Base-by-base conservation (phyloP, 2,329 filamentous ascomycete species). In the Beauveria sp. region DNA sequence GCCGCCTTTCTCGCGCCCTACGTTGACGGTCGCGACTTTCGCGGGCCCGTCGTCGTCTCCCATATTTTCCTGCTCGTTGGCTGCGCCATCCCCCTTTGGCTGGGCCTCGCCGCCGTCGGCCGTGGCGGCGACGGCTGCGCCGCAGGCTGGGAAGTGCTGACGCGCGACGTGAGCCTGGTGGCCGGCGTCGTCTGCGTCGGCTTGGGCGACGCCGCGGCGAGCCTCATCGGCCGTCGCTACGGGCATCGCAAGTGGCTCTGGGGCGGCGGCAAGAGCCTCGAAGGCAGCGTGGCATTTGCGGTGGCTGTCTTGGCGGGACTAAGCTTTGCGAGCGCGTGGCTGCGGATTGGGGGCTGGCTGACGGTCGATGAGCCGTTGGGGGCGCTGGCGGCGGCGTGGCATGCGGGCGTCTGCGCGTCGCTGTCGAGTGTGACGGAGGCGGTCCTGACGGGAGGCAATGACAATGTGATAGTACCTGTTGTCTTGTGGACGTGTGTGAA, bases 11-110 rank as follows among this genome's bases (percentile, higher is more conserved):
- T 99, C 3, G 89, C 91, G 0, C 95, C 95, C 0, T 99, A 97
- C 69, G 92, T 97, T 3, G 95, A 99, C 68, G 95, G 95, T 1
- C 82, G 95, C 65, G 95, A 99, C 72, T 85, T 98, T 60, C 86
- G 93, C 38, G 95, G 95, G 0, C 95, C 95, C 0, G 93, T 99
- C 31, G 93, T 99, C 49, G 89, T 99, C 58, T 96, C 90, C 0
- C 95, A 98, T 72, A 96, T 99, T 55, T 99, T 99, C 71, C 81
- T 99, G 12, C 83, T 98, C 5, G 91, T 98, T 60, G 95, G 95
- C 42, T 98, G 95, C 68, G 93, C 93, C 8, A 93, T 98, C 5
- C 95, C 95, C 0, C 83, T 98, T 2, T 98, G 95, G 95, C 81
- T 97, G 2, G 89, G 87, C 4, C 81, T 97, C 14, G 90, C 90